phyloP scores from a whole-genome alignment of 2,329 filamentous ascomycete species.

The Penicillium hordei region DNA sequence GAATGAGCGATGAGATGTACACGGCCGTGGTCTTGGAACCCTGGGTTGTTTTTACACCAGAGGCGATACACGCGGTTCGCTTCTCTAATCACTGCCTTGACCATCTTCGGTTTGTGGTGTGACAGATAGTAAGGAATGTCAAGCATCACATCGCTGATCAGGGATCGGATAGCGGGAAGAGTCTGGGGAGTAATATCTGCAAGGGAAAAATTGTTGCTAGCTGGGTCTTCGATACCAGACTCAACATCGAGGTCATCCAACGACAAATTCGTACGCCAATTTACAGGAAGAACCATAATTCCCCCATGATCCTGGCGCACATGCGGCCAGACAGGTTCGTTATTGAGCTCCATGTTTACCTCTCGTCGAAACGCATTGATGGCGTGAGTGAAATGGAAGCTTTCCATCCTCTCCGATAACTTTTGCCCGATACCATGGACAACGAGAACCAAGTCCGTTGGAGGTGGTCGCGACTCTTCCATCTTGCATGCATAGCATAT shows the following conservation, averaged over 20 bases:
- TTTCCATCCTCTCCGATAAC: constrained; percentile 88
- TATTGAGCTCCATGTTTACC: constrained; percentile 79
- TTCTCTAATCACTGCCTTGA: constrained; percentile 80
- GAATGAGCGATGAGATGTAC: constrained; percentile 94
- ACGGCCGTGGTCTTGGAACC: constrained; percentile 74
- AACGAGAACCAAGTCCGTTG: constrained; percentile 85
- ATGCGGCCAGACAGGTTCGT: constrained; percentile 69
- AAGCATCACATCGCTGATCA: constrained; percentile 97
- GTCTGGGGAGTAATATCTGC: constrained; percentile 90
- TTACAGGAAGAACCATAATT: constrained; percentile 91
- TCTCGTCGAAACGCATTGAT: constrained; percentile 87
- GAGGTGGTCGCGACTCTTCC: constrained; percentile 64
- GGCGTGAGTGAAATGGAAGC: constrained; percentile 94
- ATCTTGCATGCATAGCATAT: constrained; percentile 59
- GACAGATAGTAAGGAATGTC: constrained; percentile 98
- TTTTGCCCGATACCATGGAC: constrained; percentile 97
- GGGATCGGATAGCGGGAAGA: constrained; percentile 85
- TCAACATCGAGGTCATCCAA: constrained; percentile 75
- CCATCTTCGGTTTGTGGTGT: constrained; percentile 93
- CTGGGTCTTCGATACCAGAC: constrained; percentile 52
- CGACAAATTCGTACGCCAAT: constrained; percentile 86
- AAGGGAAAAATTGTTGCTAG: constrained; percentile 64
- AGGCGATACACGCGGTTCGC: constrained; percentile 94
- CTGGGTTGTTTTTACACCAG: constrained; percentile 92
- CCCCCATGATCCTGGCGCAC: constrained; percentile 77